Evolutionary conservation across 164 flowering plant species (phyloP), one percentile per base, ranked within the genome.

Genomic region (Berberis vulgaris): DNA sequence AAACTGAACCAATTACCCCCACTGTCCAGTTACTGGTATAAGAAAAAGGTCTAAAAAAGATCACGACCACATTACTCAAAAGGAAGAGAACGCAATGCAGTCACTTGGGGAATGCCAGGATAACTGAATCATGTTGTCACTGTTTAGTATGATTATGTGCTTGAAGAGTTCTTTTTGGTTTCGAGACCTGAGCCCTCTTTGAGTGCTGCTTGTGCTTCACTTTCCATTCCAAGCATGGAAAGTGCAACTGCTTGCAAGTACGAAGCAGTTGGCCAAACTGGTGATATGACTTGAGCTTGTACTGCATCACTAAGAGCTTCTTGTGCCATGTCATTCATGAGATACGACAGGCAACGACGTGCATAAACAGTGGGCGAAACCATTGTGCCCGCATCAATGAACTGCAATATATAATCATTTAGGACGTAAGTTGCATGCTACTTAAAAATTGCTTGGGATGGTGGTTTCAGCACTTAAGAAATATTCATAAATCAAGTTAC

Each of bases 311-410:
- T 79, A 2, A 87, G 85, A 49, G 96, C 96, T 81, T 87, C 90
- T 41, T 83, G 79, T 7, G 90, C 87, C 94, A 83, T 78, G 60
- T 88, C 86, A 54, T 68, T 83, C 80, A 91, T 82, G 65, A 91
- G 91, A 74, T 85, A 79, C 4, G 81, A 84, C 6, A 91, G 70
- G 62, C 91, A 79, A n/a, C 97, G 94, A 8, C 97, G 91, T n/a
- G 94, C 94, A 76, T 49, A 86, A 13, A 87, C 83, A 6, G 97
- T 91, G 38, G 97, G 96, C 60, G 97, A 91, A 59, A 89, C 83
- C 96, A 87, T 84, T 39, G 90, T 91, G 64, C 96, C 97, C 44
- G 76, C 94, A 13, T 88, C 94, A 56, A 91, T 83, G 78, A 91
- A 91, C 97, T 91, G 94, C 76, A 80, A 50, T 26, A 26, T 26